phyloP scores from a whole-genome alignment of 2,329 filamentous ascomycete species.

The Ophiostoma triangulosporum region DNA sequence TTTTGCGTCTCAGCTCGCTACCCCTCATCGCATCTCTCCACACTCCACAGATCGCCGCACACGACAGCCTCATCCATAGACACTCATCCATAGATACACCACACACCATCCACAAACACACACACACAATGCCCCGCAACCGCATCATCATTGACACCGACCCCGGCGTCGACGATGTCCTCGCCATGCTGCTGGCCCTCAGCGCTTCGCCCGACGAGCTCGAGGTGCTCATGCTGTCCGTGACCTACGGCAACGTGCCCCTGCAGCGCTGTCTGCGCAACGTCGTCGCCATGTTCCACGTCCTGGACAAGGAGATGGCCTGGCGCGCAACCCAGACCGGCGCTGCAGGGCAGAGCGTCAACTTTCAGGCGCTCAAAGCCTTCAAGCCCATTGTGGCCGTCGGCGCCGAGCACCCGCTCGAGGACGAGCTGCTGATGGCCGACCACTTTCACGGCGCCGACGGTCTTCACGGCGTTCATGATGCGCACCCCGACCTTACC shows the following conservation, averaged over 20 bases:
- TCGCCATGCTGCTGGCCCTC: constrained; percentile 78
- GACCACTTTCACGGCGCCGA: constrained; percentile 79
- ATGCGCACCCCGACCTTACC: constrained; percentile 56
- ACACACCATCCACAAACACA: no score
- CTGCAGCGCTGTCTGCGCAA: constrained; percentile 69
- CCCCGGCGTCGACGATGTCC: constrained; percentile 78
- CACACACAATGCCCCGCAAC: constrained; percentile 45
- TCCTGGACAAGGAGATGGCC: constrained; percentile 74
- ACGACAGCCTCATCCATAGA: no score
- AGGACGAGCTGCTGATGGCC: constrained; percentile 65
- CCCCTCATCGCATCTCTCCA: no score
- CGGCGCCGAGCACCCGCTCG: constrained; percentile 73
- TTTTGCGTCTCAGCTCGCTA: no score
- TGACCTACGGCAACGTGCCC: constrained; percentile 90
- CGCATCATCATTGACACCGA: constrained; percentile 95
- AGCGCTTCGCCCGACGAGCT: constrained; percentile 72
- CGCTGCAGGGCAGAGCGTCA: constrained; percentile 29
- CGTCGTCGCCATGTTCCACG: constrained; percentile 78
- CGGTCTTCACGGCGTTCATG: constrained; percentile 64
- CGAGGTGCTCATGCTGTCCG: constrained; percentile 70
- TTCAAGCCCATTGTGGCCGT: constrained; percentile 76
- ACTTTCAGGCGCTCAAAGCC: constrained; percentile 58
- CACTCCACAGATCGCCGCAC: no score
- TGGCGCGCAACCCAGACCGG: constrained; percentile 57
- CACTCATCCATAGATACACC: no score